Base-by-base conservation (phyloP, 192 early-diverging fungal genomes). In the Podila minutissima region DNA sequence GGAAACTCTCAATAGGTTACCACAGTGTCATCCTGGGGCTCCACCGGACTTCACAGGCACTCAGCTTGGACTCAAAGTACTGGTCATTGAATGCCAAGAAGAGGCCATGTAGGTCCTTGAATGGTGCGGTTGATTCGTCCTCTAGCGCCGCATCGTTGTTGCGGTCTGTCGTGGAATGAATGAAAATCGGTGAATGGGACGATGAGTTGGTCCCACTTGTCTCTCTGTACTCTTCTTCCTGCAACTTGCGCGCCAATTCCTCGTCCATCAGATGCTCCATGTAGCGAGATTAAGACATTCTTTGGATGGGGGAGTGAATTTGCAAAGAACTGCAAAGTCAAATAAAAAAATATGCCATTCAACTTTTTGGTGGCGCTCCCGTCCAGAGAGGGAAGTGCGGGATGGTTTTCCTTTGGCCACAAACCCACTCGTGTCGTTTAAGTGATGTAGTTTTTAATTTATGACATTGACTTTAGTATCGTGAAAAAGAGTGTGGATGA, bases 1-100 rank as follows among this genome's bases (percentile, higher is more conserved):
- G 24, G 6, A 33, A 29, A 19, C 59, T 35, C 15, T 49, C n/a
- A 4, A 17, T n/a, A 38, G 33, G 24, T 59, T 73, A 72, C 75
- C 71, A 90, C 5, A 86, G 72, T 12, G 88, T 90, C 90, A 91
- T 91, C 49, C 76, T 68, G 2, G 68, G 58, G 31, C 83, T 83
- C 90, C 90, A 91, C 5, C 90, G 38, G 6, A 91, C 88, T 69
- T 90, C 90, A n/a, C 90, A 84, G 8, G 64, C 67, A 35, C 65
- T 71, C n/a, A 92, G 69, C 60, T 82, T 83, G 3, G 84, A 81
- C 31, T 83, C 64, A 75, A 92, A 92, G 59, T 87, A 92, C 48
- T 75, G 74, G 41, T 87, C 82, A 64, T 91, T 88, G 62, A 88
- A 91, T 2, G 70, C 66, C 38, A 86, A 65, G 62, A 89, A 91